Evolutionary conservation across 75 land plant species (phyloP), one percentile per base, ranked within the genome.

Genomic region (Adiantum capillusveneris): DNA sequence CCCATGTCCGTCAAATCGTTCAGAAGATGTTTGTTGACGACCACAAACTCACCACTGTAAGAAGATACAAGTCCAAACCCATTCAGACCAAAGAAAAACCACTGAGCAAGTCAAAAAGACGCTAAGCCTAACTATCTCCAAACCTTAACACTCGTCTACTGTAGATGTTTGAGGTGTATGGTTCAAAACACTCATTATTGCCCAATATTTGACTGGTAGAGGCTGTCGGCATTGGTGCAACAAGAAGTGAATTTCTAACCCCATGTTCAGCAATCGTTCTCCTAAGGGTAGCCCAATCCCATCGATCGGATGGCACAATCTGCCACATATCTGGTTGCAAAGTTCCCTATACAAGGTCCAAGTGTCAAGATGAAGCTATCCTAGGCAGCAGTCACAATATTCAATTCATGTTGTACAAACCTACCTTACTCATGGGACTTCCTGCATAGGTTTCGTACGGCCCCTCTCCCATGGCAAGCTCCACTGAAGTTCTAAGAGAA

Each of bases 171-270:
- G 98, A 93, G 7, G 98, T 93, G 49, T 93, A 93, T 1, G 98
- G 98, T 65, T 93, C 98, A 71, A 93, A 93, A 76, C 98, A 93
- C 60, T 93, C 98, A 69, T 93, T 93, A 54, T 93, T 93, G 44
- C 98, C 98, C 56, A 93, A 81, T 53, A 93, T 93, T 59, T 93
- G 98, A 65, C 98, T 93, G 5, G 98, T 34, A 5, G 37, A 34
- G 3, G 98, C 98, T 51, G 98, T 93, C 17, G 98, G 98, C 98
- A 93, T 93, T 7, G 98, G 98, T 25, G 98, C 96, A 44, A 93
- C 64, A 13, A 93, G 83, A 44, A 93, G 84, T 22, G 98, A 93
- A 55, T 93, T 93, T 31, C 98, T 71, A 7, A 85, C 73, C 25
- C 95, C 98, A 67, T 85, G 60, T 22, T 71, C 63, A 6, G 81